These are phyloP conservation scores for Fennellomyces sp. DNA, from an alignment of 371 early-diverging fungal genomes.

Conservation along the genomic window DNA sequence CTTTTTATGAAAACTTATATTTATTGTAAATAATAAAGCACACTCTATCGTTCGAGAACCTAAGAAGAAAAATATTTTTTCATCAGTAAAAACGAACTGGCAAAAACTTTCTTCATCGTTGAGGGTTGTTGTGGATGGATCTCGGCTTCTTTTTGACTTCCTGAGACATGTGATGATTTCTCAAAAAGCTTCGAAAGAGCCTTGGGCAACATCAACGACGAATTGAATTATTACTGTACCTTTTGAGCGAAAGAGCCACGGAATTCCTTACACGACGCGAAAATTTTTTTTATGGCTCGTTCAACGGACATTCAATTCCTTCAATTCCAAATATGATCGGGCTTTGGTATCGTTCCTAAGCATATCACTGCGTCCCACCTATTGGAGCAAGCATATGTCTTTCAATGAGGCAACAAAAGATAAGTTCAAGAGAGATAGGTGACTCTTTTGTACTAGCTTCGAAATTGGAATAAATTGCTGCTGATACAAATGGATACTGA, in stretches of 20 bases:
- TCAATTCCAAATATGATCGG: no score
- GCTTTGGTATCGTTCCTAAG: no score
- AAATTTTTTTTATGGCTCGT: neutral
- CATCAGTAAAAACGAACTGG: neutral
- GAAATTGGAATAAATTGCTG: no score
- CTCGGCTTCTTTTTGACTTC: conserved; percentile 16
- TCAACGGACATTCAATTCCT: neutral
- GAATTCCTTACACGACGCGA: neutral
- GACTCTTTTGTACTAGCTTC: no score
- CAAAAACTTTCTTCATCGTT: neutral
- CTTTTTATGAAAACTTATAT: conserved; percentile 80
- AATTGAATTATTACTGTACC: neutral
- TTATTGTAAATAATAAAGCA: conserved; percentile 8
- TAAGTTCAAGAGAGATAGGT: no score
- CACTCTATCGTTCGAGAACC: neutral
- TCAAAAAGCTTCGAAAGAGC: conserved; percentile 17
- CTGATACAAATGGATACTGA: no score
- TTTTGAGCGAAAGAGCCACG: conserved; percentile 1
- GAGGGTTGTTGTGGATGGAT: neutral
- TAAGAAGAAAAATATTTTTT: neutral
- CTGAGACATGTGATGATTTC: conserved; percentile 13
- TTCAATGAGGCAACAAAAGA: no score
- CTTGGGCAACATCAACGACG: neutral
- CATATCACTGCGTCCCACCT: no score
- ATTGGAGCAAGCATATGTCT: no score